Percentiles rank a stretch among this genome's conserved stretches.
Evolutionary conservation across 2,329 filamentous ascomycete species (phyloP).

Genomic region (Parafenestella ontariensis): DNA sequence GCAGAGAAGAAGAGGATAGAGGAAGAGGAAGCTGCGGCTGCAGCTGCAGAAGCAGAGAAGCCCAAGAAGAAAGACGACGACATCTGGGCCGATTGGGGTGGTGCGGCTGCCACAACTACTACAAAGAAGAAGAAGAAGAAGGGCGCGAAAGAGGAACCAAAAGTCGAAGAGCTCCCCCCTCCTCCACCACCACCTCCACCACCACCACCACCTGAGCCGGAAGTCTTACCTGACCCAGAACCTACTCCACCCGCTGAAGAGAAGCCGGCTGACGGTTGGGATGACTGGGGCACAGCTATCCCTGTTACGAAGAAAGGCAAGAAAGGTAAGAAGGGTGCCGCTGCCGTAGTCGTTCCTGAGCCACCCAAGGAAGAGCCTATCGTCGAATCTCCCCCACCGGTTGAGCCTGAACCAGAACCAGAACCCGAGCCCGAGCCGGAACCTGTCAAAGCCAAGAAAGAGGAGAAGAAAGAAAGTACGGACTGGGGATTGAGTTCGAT

Average conservation of each 20-base stretch:
- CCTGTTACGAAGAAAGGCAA: slow-evolving; percentile 37
- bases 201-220: slow-evolving; percentile 16
- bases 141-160: slow-evolving; percentile 25
- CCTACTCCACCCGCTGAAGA: slow-evolving; percentile 25
- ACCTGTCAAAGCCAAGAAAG: slow-evolving; percentile 17
- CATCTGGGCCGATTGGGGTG: slow-evolving; percentile 36
- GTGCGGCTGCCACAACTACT: slow-evolving; percentile 27
- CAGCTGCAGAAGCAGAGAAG: slow-evolving; percentile 30
- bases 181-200: slow-evolving; percentile 26
- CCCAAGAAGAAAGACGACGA: slow-evolving; percentile 48
- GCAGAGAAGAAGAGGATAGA: slow-evolving; percentile 29
- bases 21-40: slow-evolving; percentile 32
- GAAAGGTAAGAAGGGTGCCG: slow-evolving; percentile 42
- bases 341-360: slow-evolving; percentile 53
- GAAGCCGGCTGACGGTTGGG: slow-evolving; percentile 36
- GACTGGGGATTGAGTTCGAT: slow-evolving; percentile 48
- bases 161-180: slow-evolving; percentile 22
- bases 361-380: slow-evolving; percentile 24
- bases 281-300: slow-evolving; percentile 37
- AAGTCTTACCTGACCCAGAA: slow-evolving; percentile 43
- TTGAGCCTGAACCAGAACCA: slow-evolving; percentile 26
- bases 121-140: slow-evolving; percentile 49
- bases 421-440: slow-evolving; percentile 37
- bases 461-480: slow-evolving; percentile 39
- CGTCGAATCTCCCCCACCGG: slow-evolving; percentile 27